Evolutionary conservation across 192 early-diverging fungal genomes (phyloP), one percentile per base, ranked within the genome.

Genomic region (Coemansia sp.): DNA sequence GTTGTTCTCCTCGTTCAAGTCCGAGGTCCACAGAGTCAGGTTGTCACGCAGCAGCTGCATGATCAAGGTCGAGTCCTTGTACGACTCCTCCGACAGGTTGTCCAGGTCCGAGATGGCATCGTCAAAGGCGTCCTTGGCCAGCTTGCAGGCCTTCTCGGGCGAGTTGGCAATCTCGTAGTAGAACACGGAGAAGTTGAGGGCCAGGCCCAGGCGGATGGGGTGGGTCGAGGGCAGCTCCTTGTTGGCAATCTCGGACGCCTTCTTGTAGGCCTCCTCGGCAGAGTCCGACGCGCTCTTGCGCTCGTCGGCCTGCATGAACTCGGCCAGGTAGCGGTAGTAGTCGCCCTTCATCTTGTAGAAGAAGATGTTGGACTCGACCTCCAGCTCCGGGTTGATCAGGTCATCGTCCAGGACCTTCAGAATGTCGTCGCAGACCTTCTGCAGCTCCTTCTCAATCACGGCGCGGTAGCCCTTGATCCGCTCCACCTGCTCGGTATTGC

Each of bases 331-430:
- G 75, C 96, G 90, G 86, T 93, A 89, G 85, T 98, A 98, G 79
- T 98, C 96, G 56, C 94, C 96, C 90, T 94, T 95, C 96, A 99
- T 97, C 88, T 98, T 98, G 87, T 90, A 95, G 87, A 96, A 99
- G 83, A 99, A 99, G 74, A 99, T 94, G 84, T 93, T 94, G 65
- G 96, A 97, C 83, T 99, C 96, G 69, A 92, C 88, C 80, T 91
- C 86, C 72, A 89, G 88, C 55, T 93, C 91, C 60, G 85, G 79
- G 59, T 91, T 90, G 62, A 99, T 92, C 61, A 97, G 80, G 81
- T 94, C 84, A 28, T 94, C 85, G 65, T 84, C 85, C 50, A 99
- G 82, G 39, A 99, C 96, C 28, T 78, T 60, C 23, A 99, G 86
- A 58, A 99, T 95, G 80, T 99, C 96, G 46, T 86, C 79, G 87